phyloP scores from a whole-genome alignment of 129 eudicot species.

The Oenanthe sinensis region DNA sequence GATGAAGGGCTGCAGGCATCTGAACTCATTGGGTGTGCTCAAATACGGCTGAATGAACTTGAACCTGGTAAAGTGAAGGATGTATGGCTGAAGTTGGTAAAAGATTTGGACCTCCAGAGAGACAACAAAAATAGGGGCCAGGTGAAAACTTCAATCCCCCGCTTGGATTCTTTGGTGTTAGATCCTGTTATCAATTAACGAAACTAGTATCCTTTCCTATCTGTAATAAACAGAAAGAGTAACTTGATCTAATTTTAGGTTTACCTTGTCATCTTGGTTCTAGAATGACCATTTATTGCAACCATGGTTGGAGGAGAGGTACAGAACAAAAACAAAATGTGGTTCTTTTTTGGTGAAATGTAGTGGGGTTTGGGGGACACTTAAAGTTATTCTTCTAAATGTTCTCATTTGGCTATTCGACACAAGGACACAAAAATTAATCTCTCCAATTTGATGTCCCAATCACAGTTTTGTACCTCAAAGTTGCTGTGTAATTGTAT shows the following conservation, averaged over 20 bases:
- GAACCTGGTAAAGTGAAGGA: constrained; percentile 94
- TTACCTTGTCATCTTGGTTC: background rate
- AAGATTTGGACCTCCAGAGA: constrained; percentile 79
- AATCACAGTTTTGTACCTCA: background rate
- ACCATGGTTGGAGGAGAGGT: background rate
- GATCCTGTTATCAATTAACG: background rate
- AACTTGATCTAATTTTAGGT: background rate
- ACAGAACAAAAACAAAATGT: background rate
- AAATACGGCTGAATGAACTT: constrained; percentile 55
- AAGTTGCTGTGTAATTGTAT: background rate
- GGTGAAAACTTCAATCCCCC: constrained; percentile 26
- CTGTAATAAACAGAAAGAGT: background rate
- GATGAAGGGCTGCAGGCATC: constrained; percentile 84
- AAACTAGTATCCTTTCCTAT: background rate
- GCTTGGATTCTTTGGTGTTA: background rate
- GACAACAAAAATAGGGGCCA: constrained; percentile 86
- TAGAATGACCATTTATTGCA: background rate
- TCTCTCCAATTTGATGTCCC: background rate
- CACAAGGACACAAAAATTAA: background rate
- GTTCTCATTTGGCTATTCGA: background rate
- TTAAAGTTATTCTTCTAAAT: background rate
- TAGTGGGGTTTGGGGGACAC: background rate
- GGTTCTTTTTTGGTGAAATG: background rate
- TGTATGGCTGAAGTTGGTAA: constrained; percentile 89
- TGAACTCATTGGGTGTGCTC: constrained; percentile 87